phyloP scores from a whole-genome alignment of 192 early-diverging fungal species.

The Anaeromyces robustus region DNA sequence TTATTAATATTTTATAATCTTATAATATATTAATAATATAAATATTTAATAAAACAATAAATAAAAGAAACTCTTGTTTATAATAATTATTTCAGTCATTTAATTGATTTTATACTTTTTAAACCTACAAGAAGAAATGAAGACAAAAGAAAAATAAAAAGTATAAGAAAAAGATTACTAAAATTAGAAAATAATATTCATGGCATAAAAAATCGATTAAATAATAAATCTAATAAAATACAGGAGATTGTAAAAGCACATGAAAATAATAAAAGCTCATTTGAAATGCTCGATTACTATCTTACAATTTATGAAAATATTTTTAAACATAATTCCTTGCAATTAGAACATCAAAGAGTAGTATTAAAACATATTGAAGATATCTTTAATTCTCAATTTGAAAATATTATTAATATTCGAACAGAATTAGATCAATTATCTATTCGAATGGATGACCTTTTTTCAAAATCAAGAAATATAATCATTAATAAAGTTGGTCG shows the following conservation, averaged over 20 bases:
- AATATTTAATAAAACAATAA: too few species aligned
- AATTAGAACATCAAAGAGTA: not conserved
- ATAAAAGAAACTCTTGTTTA: not conserved
- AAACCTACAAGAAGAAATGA: not conserved
- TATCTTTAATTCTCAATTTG: not conserved
- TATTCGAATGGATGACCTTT: not conserved
- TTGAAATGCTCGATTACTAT: not conserved
- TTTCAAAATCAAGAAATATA: not conserved
- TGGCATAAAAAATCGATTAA: not conserved
- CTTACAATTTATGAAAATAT: not conserved
- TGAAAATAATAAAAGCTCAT: not conserved
- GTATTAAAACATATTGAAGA: not conserved
- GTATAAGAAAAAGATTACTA: not conserved
- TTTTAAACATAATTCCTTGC: not conserved
- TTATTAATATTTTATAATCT: too few species aligned
- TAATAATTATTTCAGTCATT: not conserved
- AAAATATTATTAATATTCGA: not conserved
- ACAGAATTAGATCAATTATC: not conserved
- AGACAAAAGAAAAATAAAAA: not conserved
- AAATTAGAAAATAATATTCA: not conserved
- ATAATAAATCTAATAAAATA: not conserved
- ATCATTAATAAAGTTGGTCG: not conserved
- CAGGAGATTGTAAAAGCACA: not conserved
- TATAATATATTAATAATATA: too few species aligned
- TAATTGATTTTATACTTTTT: not conserved